Base-by-base conservation (phyloP, 495 filamentous ascomycete genomes). In the Daldinia concentrica region DNA sequence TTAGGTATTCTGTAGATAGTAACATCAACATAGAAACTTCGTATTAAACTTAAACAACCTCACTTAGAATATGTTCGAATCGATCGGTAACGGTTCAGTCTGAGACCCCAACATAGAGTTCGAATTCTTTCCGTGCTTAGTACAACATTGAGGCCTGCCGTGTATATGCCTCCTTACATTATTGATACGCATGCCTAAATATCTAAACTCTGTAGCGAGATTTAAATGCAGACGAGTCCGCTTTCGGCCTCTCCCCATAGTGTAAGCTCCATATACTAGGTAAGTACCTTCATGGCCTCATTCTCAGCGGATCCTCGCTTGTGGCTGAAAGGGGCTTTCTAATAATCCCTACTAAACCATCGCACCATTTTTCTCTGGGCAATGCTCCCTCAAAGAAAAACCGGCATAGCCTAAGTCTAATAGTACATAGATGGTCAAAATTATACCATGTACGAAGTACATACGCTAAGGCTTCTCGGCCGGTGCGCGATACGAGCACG, bases 291-390 rank as follows among this genome's bases (percentile, higher is more conserved):
- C 22, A 64, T 73, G 70, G 65, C 57, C 65, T 62, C 32, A 73
- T 68, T 14, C 65, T 69, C 66, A 69, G 51, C 36, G 66, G 57
- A 58, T 66, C 58, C 39, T 62, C 34, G 64, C 26, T 45, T 59
- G 62, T 69, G 66, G 66, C 66, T 73, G 66, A 66, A 64, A 57
- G 48, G 27, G 32, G 50, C 14, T 58, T 58, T 60, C 56, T 50
- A 64, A 57, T 51, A 48, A 63, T 56, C 54, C 64, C 64, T 64
- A 68, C 43, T 27, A 69, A 66, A 54, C 63, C 57, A 62, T 63
- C 61, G 65, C 57, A 29, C 58, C 61, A 69, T 73, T 48, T 58
- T 37, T 32, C 51, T 60, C 66, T 73, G 54, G 60, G 65, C 64
- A 54, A 54, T 54, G 27, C 58, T 59, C 43, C 58, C 52, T 58